A percentile compares a stretch with the other conserved stretches of the same genome.
These are phyloP conservation scores for Falciphora oryzae DNA, from an alignment of 2,329 filamentous ascomycete genomes.

Conservation along the genomic window DNA sequence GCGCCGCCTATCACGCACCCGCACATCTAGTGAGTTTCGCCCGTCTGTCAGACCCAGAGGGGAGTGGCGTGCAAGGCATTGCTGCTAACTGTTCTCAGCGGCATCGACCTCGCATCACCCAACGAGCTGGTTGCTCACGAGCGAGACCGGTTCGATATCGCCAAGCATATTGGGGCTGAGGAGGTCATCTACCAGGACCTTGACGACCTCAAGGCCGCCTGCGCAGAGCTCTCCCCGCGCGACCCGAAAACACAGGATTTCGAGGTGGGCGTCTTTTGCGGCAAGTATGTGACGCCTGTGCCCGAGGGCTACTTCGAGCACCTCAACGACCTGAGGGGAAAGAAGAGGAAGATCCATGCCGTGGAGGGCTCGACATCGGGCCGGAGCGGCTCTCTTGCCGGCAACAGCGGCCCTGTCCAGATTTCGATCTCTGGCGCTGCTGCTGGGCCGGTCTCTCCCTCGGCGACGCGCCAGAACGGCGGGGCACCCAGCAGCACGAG, in stretches of 20 bases:
- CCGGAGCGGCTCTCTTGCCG: background rate
- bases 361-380: slow-evolving; percentile 2
- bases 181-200: slow-evolving; percentile 57
- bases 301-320: slow-evolving; percentile 77
- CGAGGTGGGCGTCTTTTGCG: slow-evolving; percentile 89
- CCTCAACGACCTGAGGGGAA: slow-evolving; percentile 64
- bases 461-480: background rate
- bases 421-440: background rate
- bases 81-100: slow-evolving; percentile 16
- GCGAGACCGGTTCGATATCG: slow-evolving; percentile 35
- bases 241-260: slow-evolving; percentile 56
- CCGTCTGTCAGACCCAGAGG: background rate
- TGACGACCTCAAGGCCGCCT: slow-evolving; percentile 73
- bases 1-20: slow-evolving; percentile 77
- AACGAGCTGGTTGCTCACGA: slow-evolving; percentile 18
- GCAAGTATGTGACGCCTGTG: slow-evolving; percentile 77
- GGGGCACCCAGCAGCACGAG: background rate
- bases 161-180: slow-evolving; percentile 36
- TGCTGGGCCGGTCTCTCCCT: background rate
- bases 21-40: slow-evolving; percentile 51
- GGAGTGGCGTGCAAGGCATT: background rate
- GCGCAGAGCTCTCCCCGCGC: slow-evolving; percentile 62
- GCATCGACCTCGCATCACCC: slow-evolving; percentile 38
- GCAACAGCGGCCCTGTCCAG: background rate
- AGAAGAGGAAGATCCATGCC: slow-evolving; percentile 36